Evolutionary conservation across 805 yeast genomes (phyloP).

Genomic region (Candida cerambycidarum): DNA sequence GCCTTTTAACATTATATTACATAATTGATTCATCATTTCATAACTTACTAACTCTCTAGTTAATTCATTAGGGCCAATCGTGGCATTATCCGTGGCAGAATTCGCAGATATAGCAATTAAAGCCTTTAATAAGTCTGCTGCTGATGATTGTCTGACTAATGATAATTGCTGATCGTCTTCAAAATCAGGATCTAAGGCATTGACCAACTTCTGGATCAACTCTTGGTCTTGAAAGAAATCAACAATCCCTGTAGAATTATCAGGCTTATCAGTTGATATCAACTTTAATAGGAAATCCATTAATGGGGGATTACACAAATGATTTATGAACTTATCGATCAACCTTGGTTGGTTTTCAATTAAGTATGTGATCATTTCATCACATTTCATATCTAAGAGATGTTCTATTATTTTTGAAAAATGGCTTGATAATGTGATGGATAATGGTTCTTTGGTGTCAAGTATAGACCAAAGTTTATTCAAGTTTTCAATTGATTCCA

Average conservation of each 20-base stretch:
- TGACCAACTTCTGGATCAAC: slow-evolving; percentile 34
- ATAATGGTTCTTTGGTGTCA: slow-evolving; percentile 63
- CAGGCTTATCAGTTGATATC: slow-evolving; percentile 48
- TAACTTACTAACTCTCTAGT: slow-evolving; percentile 44
- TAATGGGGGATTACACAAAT: slow-evolving; percentile 45
- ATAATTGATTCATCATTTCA: slow-evolving; percentile 34
- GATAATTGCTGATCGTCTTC: slow-evolving; percentile 16
- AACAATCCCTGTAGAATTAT: slow-evolving; percentile 46
- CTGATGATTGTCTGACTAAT: slow-evolving; percentile 38
- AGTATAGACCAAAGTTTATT: slow-evolving; percentile 77
- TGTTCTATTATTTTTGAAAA: slow-evolving; percentile 89
- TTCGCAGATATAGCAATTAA: slow-evolving; percentile 47
- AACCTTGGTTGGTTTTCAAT: slow-evolving; percentile 43
- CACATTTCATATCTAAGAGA: slow-evolving; percentile 48
- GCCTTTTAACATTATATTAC: slow-evolving; percentile 44
- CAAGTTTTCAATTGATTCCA: slow-evolving; percentile 68
- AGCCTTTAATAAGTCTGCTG: slow-evolving; percentile 47
- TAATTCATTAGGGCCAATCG: slow-evolving; percentile 48
- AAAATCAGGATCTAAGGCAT: slow-evolving; percentile 28
- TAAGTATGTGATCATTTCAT: slow-evolving; percentile 45
- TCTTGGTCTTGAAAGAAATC: slow-evolving; percentile 43
- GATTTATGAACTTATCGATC: slow-evolving; percentile 43
- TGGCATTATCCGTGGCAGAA: slow-evolving; percentile 45
- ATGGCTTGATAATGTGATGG: slow-evolving; percentile 78
- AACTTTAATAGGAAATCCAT: slow-evolving; percentile 46